Conservation (phyloP, 257 asterid genomes). For the Verbena officinalis region DNA sequence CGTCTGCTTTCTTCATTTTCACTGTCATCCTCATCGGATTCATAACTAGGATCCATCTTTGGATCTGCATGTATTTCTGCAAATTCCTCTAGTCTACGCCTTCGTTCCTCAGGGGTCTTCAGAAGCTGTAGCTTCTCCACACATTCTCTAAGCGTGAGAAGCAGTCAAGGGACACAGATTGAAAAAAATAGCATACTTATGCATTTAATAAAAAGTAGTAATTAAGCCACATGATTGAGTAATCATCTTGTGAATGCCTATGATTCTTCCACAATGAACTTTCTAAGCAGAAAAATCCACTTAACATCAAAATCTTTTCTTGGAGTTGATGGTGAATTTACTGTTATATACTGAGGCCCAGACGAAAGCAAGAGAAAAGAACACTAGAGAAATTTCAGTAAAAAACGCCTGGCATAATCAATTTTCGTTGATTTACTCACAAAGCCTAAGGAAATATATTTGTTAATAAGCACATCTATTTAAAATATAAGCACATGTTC, state of each 20-base stretch:
- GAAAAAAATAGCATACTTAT: constrained; percentile 1
- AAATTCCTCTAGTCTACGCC: constrained; percentile 79
- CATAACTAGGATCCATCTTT: constrained; percentile 93
- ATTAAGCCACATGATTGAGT: constrained; percentile 9
- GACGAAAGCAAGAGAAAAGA: neutral
- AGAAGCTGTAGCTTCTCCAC: constrained; percentile 90
- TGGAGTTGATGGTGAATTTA: neutral
- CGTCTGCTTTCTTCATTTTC: constrained; percentile 69
- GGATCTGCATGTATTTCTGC: constrained; percentile 92
- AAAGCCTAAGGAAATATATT: too few species aligned
- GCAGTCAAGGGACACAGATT: constrained; percentile 52
- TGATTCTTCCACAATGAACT: neutral
- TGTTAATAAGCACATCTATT: neutral
- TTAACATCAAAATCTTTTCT: neutral
- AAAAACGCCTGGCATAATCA: constrained; percentile 2
- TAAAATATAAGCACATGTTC: constrained; percentile 3
- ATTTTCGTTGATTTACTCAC: neutral
- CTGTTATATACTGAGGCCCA: neutral
- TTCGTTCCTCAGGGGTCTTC: constrained; percentile 96
- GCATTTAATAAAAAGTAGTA: constrained; percentile 4
- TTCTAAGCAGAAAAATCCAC: neutral
- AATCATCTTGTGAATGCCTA: neutral
- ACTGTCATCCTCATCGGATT: constrained; percentile 79
- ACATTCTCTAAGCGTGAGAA: constrained; percentile 92
- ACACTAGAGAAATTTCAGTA: constrained; percentile 1